These are phyloP conservation scores for Clonostachys rhizophaga DNA, from an alignment of 2,329 filamentous ascomycete species.

Conservation along the genomic window DNA sequence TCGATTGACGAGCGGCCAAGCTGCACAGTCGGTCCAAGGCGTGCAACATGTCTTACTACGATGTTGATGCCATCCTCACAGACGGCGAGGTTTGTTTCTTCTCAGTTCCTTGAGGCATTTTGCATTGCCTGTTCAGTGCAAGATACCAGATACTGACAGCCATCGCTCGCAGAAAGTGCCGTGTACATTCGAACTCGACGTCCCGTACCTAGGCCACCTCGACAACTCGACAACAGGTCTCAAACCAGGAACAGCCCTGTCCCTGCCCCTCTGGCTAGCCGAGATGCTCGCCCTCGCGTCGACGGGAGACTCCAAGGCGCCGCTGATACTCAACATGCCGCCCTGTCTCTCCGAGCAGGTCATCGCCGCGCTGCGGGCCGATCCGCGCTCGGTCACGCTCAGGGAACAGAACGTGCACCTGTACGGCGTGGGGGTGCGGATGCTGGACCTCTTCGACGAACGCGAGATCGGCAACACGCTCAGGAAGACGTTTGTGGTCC, in stretches of 20 bases:
- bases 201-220: slow-evolving; percentile 82
- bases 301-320: slow-evolving; percentile 46
- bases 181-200: slow-evolving; percentile 88
- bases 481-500: slow-evolving; percentile 72
- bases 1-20: too few relatives aligned
- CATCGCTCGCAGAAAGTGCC: slow-evolving; percentile 72
- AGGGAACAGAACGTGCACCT: slow-evolving; percentile 82
- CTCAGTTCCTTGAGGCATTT: background rate
- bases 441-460: slow-evolving; percentile 89
- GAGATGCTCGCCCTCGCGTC: slow-evolving; percentile 82
- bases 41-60: slow-evolving; percentile 68
- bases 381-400: slow-evolving; percentile 79
- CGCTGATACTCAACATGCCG: slow-evolving; percentile 79
- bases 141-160: slow-evolving; percentile 22
- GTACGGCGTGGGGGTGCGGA: slow-evolving; percentile 78
- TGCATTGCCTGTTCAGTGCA: background rate
- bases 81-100: slow-evolving; percentile 66
- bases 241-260: slow-evolving; percentile 73
- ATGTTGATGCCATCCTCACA: slow-evolving; percentile 78
- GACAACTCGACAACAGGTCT: slow-evolving; percentile 70
- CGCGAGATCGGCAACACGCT: slow-evolving; percentile 69
- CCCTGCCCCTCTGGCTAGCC: slow-evolving; percentile 88
- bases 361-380: slow-evolving; percentile 84
- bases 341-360: slow-evolving; percentile 72
- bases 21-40: too few relatives aligned